A percentile compares a stretch with the other conserved stretches of the same genome.
phyloP scores from a whole-genome alignment of 73 alveolate genomes.

The Paramecium biaurelia region DNA sequence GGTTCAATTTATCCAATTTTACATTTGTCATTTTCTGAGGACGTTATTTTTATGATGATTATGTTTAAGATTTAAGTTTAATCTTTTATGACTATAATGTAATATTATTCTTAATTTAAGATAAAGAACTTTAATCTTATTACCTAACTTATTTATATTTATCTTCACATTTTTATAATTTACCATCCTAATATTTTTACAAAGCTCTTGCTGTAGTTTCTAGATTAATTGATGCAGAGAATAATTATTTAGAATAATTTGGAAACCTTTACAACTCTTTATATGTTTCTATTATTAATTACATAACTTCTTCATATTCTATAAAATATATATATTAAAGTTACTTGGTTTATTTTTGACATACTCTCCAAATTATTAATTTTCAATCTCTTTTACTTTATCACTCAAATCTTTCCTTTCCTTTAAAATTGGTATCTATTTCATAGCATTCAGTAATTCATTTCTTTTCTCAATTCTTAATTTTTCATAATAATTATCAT shows the following conservation, averaged over 20 bases:
- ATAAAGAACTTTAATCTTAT: neutral
- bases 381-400: neutral
- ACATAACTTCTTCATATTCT: neutral
- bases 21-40: neutral
- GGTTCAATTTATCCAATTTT: neutral
- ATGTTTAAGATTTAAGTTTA: neutral
- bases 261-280: neutral
- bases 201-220: neutral
- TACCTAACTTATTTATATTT: neutral
- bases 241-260: neutral
- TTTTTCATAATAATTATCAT: neutral
- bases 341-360: neutral
- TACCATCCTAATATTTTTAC: neutral
- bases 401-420: neutral
- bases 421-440: neutral
- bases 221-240: neutral
- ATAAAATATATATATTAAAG: neutral
- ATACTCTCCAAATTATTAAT: slow-evolving; percentile 27
- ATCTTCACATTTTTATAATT: neutral
- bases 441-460: neutral
- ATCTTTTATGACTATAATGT: neutral
- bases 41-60: neutral
- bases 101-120: neutral
- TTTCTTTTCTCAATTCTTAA: neutral
- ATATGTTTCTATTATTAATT: neutral